Percentiles rank a stretch among this genome's conserved stretches.
phyloP scores from a whole-genome alignment of 2,329 filamentous ascomycete species.

The Aureobasidium vineae region DNA sequence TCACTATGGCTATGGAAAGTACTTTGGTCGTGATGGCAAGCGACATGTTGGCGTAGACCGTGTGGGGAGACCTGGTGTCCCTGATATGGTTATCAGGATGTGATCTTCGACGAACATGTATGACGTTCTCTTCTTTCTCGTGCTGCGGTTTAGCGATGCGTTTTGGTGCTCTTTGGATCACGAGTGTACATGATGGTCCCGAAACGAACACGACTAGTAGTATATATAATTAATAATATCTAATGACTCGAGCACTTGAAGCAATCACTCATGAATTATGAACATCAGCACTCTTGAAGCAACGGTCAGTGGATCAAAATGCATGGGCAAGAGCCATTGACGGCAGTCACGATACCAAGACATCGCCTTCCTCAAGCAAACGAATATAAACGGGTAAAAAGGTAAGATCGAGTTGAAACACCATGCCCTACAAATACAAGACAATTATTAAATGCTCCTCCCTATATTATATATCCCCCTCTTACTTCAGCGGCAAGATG shows the following conservation, averaged over 20 bases:
- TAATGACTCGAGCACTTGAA: neutral
- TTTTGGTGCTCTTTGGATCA: neutral
- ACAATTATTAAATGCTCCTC: neutral
- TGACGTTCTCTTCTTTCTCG: no score
- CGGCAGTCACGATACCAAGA: neutral
- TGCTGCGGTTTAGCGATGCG: constrained; percentile 2
- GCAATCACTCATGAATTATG: neutral
- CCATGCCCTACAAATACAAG: neutral
- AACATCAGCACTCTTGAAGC: neutral
- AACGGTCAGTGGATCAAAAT: neutral
- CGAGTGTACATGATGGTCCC: neutral
- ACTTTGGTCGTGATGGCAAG: constrained; percentile 57
- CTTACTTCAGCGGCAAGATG: neutral
- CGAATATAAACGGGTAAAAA: no score
- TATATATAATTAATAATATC: neutral
- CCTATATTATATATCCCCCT: neutral
- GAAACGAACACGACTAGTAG: neutral
- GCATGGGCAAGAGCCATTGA: neutral
- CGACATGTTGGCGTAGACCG: constrained; percentile 62
- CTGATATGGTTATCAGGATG: constrained; percentile 29
- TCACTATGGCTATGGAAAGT: constrained; percentile 58
- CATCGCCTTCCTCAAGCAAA: neutral
- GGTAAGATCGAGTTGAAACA: neutral
- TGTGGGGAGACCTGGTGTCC: constrained; percentile 45
- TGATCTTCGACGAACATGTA: neutral